These are phyloP conservation scores for Diaporthe citriasiana DNA, from an alignment of 2,329 filamentous ascomycete species.

Conservation along the genomic window DNA sequence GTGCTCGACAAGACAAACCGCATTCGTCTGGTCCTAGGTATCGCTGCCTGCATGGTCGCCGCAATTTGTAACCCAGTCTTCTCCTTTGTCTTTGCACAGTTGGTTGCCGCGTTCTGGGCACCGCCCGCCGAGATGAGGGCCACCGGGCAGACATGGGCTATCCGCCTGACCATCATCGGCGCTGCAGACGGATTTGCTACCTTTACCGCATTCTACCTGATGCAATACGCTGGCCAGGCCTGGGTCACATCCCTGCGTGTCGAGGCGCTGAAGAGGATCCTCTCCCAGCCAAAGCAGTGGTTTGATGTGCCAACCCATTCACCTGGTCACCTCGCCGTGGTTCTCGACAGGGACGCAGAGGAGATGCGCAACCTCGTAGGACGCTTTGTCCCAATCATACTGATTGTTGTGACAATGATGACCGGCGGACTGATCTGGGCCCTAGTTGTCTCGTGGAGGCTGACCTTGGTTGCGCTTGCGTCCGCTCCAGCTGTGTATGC, in stretches of 20 bases:
- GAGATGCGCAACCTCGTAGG: slow-evolving; percentile 89
- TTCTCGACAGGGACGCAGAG: slow-evolving; percentile 85
- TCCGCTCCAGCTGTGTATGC: slow-evolving; percentile 77
- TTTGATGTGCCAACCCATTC: slow-evolving; percentile 80
- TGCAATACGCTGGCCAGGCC: slow-evolving; percentile 78
- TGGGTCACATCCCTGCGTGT: slow-evolving; percentile 83
- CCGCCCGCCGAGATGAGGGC: slow-evolving; percentile 58
- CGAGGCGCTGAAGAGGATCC: slow-evolving; percentile 76
- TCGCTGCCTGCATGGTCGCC: slow-evolving; percentile 73
- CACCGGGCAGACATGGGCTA: slow-evolving; percentile 74
- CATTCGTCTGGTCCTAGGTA: slow-evolving; percentile 69
- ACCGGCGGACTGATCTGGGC: slow-evolving; percentile 81
- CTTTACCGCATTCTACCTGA: slow-evolving; percentile 77
- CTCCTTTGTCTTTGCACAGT: slow-evolving; percentile 79
- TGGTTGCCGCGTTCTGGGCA: slow-evolving; percentile 78
- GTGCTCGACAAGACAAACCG: slow-evolving; percentile 67
- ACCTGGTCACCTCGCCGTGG: slow-evolving; percentile 74
- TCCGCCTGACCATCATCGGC: slow-evolving; percentile 78
- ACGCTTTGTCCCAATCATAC: slow-evolving; percentile 79
- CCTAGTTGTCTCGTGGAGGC: slow-evolving; percentile 80
- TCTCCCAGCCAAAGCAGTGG: slow-evolving; percentile 84
- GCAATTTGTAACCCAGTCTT: slow-evolving; percentile 81
- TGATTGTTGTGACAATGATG: slow-evolving; percentile 78
- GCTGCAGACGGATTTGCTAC: slow-evolving; percentile 74
- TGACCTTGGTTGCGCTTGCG: slow-evolving; percentile 82